Evolutionary conservation across 1,284 basidiomycete species (phyloP), one percentile per base, ranked within the genome.

Genomic region (Marasmius fiardii): DNA sequence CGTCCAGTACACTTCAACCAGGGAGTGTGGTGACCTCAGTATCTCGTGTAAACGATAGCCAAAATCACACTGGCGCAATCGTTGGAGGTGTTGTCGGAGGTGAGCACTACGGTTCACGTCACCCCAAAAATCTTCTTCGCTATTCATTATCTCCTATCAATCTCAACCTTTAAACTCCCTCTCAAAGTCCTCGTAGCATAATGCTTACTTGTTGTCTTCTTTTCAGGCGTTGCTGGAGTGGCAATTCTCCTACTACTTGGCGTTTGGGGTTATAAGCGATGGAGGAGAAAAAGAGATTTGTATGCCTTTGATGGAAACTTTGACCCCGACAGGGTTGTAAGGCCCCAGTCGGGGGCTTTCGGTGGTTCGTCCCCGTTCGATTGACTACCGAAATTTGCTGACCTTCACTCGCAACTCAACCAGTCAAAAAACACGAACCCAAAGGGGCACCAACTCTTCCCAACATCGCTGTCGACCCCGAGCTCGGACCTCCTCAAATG

Each of bases 181-280:
- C 39, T 21, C 5, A n/a, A n/a, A n/a, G n/a, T n/a, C 39, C 39
- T 12, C 14, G 6, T 21, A 21, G 12, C 39, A 41, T 41, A 41
- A 31, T 4, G 10, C 28, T 4, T 4, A 4, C 28, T 31, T 10
- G 28, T 31, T 31, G 28, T 31, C 10, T 4, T 31, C 10, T 31
- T 31, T 31, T 31, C 14, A 24, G 72, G 71, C 35, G 47, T 53
- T 14, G 54, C 39, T 10, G 56, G 45, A 10, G 43, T 58, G 20
- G 45, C 52, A 6, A 20, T 56, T n/a, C 23, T 58, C 4, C 5
- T 48, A 0, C n/a, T 58, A 0, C 3, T 56, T 12, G 16, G 34
- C 7, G 23, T 52, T n/a, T 52, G 51, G 47, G 50, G 37, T 24
- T 28, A 47, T n/a, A 35, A 54, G n/a, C 28, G 52, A 18, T 41